Evolutionary conservation across 352 stramenopile species (phyloP), one percentile per base, ranked within the genome.

Genomic region (Pythium biforme): DNA sequence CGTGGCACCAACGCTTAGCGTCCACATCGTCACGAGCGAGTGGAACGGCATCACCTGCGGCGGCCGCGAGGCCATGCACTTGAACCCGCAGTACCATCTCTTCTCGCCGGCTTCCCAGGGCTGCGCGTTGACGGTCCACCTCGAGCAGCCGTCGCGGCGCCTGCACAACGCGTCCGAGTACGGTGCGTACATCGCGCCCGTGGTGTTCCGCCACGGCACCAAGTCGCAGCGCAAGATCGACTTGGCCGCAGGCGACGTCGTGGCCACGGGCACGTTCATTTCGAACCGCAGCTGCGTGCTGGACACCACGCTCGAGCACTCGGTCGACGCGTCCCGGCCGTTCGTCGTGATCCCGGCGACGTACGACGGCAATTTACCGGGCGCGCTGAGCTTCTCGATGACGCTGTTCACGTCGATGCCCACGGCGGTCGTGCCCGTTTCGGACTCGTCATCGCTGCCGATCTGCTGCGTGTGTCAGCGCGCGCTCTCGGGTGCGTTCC

Each of bases 61-160:
- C 45, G 85, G 83, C 7, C 77, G 85, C 25, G 83, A 92, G 41
- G 85, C 83, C 8, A 89, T 94, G 77, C 85, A 94, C 57, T 54
- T 94, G 46, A 94, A 94, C 54, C 85, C 85, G n/a, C 85, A 94
- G 64, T 88, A 91, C 53, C 85, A 94, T 50, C 51, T 94, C 6
- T 89, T 90, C 41, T 86, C 78, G 46, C 83, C 83, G 19, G 72
- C 77, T 4, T 59, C 83, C 11, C 68, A 70, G 47, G 79, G 67
- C 34, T 90, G 82, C 66, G 64, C 72, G 7, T 62, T 92, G 8
- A 64, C 73, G 0, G 69, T 86, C 22, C 79, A 90, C 39, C 64
- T 94, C 10, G 85, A 94, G 57, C 85, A 94, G 59, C 83, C 85
- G 22, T 90, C 82, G 7, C 83, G 85, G 15, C 81, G 85, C 11